Conservation (phyloP, 2,329 filamentous ascomycete genomes). For the Volutella citrinella region DNA sequence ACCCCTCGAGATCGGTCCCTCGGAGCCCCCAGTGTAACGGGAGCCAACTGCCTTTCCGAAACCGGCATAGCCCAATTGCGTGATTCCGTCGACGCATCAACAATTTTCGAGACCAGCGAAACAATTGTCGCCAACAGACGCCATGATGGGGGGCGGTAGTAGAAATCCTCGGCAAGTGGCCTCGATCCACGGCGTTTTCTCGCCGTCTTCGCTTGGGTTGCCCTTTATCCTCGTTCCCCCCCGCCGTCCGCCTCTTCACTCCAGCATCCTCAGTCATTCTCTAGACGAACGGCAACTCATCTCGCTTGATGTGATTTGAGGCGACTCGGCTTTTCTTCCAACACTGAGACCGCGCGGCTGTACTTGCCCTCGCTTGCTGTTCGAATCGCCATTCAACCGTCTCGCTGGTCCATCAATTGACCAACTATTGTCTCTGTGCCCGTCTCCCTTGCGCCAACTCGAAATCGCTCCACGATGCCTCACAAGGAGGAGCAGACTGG, state of each 20-base stretch:
- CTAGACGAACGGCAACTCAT: constrained; percentile 19
- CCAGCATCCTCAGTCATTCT: constrained; percentile 8
- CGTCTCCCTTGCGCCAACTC: too few species aligned
- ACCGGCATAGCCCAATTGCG: constrained; percentile 35
- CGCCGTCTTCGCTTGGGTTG: constrained; percentile 5
- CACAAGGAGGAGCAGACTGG: constrained; percentile 36
- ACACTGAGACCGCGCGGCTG: constrained; percentile 10
- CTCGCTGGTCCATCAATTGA: constrained; percentile 5
- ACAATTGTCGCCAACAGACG: constrained; percentile 12
- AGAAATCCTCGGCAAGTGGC: constrained; percentile 1
- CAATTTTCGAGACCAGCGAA: constrained; percentile 29
- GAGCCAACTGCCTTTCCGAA: constrained; percentile 28
- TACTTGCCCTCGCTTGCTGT: constrained; percentile 4
- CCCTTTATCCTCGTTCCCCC: background rate
- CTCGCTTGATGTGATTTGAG: constrained; percentile 20
- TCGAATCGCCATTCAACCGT: too few species aligned
- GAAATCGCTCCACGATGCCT: constrained; percentile 25
- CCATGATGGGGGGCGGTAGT: constrained; percentile 13
- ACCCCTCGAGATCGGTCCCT: too few species aligned
- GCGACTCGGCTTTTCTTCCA: constrained; percentile 7
- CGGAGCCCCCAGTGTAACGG: too few species aligned
- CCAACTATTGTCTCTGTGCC: too few species aligned
- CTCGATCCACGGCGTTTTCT: background rate
- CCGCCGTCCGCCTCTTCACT: constrained; percentile 6
- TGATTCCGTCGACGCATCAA: constrained; percentile 37